Evolutionary conservation across 1,284 basidiomycete species (phyloP).

Genomic region (Vanrija humicola): DNA sequence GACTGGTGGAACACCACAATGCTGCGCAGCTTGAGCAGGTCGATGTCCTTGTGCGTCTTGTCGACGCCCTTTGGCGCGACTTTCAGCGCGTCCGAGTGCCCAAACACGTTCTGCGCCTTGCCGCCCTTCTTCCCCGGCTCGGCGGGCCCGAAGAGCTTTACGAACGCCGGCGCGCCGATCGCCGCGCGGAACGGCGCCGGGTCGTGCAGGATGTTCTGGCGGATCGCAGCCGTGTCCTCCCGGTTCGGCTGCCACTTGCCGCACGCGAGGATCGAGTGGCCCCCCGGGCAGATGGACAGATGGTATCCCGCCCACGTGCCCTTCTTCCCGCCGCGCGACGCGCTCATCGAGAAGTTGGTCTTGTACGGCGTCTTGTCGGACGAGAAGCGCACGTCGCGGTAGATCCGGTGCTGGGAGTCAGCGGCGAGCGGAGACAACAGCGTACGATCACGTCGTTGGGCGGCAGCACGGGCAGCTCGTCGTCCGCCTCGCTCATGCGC

Average conservation of each 20-base stretch:
- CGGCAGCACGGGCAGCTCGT: conserved; percentile 75
- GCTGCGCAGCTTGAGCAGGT: conserved; percentile 75
- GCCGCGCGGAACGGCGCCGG: conserved; percentile 62
- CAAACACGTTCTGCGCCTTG: conserved; percentile 68
- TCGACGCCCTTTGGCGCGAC: conserved; percentile 79
- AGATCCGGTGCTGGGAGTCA: conserved; percentile 47
- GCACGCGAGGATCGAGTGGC: conserved; percentile 67
- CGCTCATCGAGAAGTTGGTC: conserved; percentile 55
- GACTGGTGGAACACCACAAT: conserved; percentile 67
- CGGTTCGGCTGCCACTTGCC: conserved; percentile 81
- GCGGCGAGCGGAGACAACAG: conserved; percentile 1
- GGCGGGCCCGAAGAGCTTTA: conserved; percentile 66
- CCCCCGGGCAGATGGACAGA: conserved; percentile 59
- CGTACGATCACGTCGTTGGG: conserved; percentile 77
- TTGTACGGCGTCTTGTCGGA: conserved; percentile 75
- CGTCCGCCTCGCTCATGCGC: conserved; percentile 65
- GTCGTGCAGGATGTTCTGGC: conserved; percentile 63
- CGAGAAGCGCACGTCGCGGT: conserved; percentile 69
- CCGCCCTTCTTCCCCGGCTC: conserved; percentile 59
- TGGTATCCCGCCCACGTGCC: conserved; percentile 48
- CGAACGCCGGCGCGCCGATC: conserved; percentile 64
- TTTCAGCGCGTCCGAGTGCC: conserved; percentile 74
- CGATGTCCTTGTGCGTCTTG: conserved; percentile 78
- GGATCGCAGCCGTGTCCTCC: conserved; percentile 68
- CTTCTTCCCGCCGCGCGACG: conserved; percentile 43